A percentile compares a stretch with the other conserved stretches of the same genome.
phyloP scores from a whole-genome alignment of 2,329 filamentous ascomycete genomes.

The Monosporascus sp. region DNA sequence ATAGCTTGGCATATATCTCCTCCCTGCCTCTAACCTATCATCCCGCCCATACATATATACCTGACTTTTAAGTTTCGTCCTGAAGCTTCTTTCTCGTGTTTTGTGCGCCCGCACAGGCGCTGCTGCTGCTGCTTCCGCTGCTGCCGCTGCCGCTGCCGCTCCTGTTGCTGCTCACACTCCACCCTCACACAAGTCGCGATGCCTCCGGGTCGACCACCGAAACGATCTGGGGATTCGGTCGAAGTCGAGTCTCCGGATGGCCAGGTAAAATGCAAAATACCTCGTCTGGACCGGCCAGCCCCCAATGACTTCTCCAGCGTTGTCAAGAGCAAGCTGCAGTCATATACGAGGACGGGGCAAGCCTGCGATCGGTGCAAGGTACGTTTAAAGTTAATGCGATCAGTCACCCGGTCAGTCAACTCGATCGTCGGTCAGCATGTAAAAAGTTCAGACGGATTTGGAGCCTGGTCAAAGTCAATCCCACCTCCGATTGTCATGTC shows the following conservation, averaged over 20 bases:
- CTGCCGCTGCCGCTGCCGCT: not conserved
- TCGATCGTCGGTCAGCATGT: not conserved
- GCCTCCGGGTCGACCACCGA: constrained; percentile 37
- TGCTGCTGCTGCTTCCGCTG: no score
- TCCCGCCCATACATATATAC: no score
- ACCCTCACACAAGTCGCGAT: constrained; percentile 18
- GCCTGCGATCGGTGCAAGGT: constrained; percentile 88
- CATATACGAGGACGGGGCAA: constrained; percentile 66
- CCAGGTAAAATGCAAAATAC: constrained; percentile 40
- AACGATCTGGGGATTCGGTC: constrained; percentile 38
- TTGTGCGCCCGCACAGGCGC: no score
- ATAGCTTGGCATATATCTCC: no score
- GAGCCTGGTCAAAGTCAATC: no score
- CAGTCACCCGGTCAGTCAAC: not conserved
- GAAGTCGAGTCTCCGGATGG: constrained; percentile 30
- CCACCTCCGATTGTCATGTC: no score
- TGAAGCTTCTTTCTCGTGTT: no score
- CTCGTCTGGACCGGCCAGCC: constrained; percentile 40
- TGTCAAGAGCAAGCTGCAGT: constrained; percentile 50
- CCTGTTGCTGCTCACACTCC: not conserved
- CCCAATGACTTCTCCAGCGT: constrained; percentile 48
- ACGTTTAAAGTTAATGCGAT: constrained; percentile 20
- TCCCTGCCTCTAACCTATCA: no score
- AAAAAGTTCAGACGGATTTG: no score
- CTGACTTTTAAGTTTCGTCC: no score